These are phyloP conservation scores for Lophium mytilinum DNA, from an alignment of 495 filamentous ascomycete genomes.

Conservation along the genomic window DNA sequence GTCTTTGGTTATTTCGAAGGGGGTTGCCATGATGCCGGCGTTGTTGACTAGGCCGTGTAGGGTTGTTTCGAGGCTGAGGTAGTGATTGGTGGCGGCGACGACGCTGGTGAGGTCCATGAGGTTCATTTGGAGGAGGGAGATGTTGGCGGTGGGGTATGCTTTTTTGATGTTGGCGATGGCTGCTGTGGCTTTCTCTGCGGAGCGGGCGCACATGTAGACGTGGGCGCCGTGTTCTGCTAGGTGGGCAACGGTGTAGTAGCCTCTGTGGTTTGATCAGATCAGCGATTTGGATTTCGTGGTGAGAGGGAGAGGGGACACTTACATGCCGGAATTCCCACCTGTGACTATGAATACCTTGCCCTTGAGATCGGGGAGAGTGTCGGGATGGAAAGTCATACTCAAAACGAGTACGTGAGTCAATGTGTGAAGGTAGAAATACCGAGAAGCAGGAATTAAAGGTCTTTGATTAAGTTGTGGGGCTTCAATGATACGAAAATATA, in stretches of 20 bases:
- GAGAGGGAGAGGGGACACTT: conserved; percentile 21
- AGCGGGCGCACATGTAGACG: conserved; percentile 39
- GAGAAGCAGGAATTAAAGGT: no score
- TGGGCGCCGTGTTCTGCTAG: conserved; percentile 37
- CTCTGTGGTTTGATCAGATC: conserved; percentile 20
- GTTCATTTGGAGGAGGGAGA: conserved; percentile 40
- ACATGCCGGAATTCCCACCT: conserved; percentile 31
- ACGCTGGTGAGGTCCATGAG: conserved; percentile 35
- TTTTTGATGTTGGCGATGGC: conserved; percentile 36
- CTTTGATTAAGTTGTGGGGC: no score
- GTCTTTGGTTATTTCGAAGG: conserved; percentile 23
- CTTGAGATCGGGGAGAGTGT: conserved; percentile 23
- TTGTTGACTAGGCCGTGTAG: conserved; percentile 15
- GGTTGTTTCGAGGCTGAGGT: conserved; percentile 18
- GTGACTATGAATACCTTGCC: conserved; percentile 11
- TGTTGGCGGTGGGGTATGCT: conserved; percentile 28
- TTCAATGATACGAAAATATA: no score
- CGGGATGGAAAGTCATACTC: conserved; percentile 39
- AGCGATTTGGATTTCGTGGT: conserved; percentile 6
- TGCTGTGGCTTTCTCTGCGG: conserved; percentile 28
- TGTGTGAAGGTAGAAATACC: no score
- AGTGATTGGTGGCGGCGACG: conserved; percentile 24
- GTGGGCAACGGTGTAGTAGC: conserved; percentile 34
- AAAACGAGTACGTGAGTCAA: conserved; percentile 10
- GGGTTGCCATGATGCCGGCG: conserved; percentile 14